phyloP scores from a whole-genome alignment of 2,329 filamentous ascomycete species.

The Sarocladium oryzae region DNA sequence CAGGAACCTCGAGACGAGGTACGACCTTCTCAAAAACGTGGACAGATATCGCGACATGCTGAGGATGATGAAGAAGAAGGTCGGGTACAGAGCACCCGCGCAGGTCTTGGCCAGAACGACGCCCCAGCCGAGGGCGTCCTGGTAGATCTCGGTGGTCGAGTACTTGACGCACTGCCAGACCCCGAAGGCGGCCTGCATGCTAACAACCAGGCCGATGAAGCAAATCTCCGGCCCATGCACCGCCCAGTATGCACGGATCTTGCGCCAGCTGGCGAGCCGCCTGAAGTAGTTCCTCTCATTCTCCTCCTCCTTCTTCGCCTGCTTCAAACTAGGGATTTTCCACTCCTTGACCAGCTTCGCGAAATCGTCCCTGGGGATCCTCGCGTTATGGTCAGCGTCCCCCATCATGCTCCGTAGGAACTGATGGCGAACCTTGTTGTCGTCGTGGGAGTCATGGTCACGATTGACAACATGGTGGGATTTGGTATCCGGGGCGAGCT shows the following conservation, averaged over 20 bases:
- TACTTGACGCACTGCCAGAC: slow-evolving; percentile 52
- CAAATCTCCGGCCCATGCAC: slow-evolving; percentile 46
- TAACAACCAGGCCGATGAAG: slow-evolving; percentile 41
- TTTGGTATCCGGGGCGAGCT: slow-evolving; percentile 34
- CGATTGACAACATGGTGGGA: slow-evolving; percentile 37
- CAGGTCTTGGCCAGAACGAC: slow-evolving; percentile 48
- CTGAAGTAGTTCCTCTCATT: slow-evolving; percentile 37
- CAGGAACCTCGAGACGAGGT: slow-evolving; percentile 45
- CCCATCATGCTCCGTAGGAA: slow-evolving; percentile 47
- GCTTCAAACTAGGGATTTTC: slow-evolving; percentile 41
- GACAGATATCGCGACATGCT: slow-evolving; percentile 53
- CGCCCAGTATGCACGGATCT: slow-evolving; percentile 46
- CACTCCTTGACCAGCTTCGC: slow-evolving; percentile 34
- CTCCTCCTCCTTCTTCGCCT: slow-evolving; percentile 40
- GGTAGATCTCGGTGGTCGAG: slow-evolving; percentile 34
- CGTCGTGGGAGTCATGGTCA: slow-evolving; percentile 25
- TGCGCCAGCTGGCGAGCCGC: slow-evolving; percentile 36
- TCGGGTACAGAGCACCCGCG: slow-evolving; percentile 49
- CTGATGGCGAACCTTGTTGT: slow-evolving; percentile 38
- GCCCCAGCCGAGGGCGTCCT: slow-evolving; percentile 48
- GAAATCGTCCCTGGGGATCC: slow-evolving; percentile 41
- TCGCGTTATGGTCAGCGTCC: slow-evolving; percentile 24
- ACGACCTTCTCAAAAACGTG: slow-evolving; percentile 44
- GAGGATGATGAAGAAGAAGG: slow-evolving; percentile 51
- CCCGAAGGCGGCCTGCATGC: slow-evolving; percentile 43